Base-by-base conservation (phyloP, 768 basidiomycete genomes). In the Lanmaoa pseudosensibilis region DNA sequence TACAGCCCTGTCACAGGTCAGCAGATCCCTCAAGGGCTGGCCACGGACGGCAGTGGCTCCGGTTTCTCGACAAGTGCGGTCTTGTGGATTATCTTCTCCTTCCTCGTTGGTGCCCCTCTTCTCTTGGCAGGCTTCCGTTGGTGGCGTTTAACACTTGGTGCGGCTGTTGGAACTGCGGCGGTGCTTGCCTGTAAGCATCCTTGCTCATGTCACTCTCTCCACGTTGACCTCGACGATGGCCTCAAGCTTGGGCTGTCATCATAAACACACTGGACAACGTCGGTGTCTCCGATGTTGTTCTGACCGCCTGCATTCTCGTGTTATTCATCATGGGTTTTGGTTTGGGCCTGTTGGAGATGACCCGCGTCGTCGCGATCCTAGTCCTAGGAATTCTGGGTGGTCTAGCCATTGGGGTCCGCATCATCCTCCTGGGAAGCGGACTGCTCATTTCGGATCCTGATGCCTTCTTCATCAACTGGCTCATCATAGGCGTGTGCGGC, bases 161-260 rank as follows among this genome's bases (percentile, higher is more conserved):
- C 75, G 2, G 81, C 80, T 2, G 63, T 83, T 23, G 86, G 85
- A 5, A 57, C 82, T n/a, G 76, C 79, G n/a, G 69, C 69, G 6
- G 70, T 77, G 5, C 75, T 85, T 7, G 76, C 75, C 50, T 69
- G 80, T 83, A 64, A 56, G 79, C 59, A 40, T 23, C 23, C 34
- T 50, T 36, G 34, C 49, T 48, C 56, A 2, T 58, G 5, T 48
- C 34, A 15, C 23, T 13, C 2, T 40, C 9, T 34, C 40, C 4
- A 52, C 37, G 21, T 47, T 48, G 47, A 53, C 25, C 5, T 45
- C 43, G 21, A 19, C 52, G 23, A 40, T 27, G 25, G 33, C 37
- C 32, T 10, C 57, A 85, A 64, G 85, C 82, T 5, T 88, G 86
- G 86, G 77, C 83, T 8, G 82, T 85, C 12, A 73, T 88, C 46